phyloP scores from a whole-genome alignment of 805 yeast genomes.

The Starmerella scarabaei region DNA sequence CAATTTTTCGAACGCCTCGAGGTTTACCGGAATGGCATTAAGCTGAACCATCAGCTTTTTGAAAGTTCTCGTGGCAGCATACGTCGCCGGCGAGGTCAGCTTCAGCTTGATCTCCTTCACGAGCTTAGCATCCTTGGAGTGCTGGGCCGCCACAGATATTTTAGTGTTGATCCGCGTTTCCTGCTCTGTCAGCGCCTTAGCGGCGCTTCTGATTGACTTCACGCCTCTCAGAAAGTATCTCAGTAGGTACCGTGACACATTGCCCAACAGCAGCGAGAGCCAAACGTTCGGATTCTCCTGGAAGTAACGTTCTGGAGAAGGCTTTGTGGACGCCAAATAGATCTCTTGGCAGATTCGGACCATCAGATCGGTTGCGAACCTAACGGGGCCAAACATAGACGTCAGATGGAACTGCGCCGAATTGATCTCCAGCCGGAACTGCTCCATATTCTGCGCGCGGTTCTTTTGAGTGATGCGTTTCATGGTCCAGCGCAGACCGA shows the following conservation, averaged over 20 bases:
- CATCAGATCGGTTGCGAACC: constrained; percentile 77
- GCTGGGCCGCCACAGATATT: constrained; percentile 20
- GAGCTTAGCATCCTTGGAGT: constrained; percentile 20
- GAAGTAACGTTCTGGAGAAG: constrained; percentile 3
- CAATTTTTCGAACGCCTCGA: constrained; percentile 18
- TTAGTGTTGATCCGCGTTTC: constrained; percentile 16
- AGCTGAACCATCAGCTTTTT: constrained; percentile 13
- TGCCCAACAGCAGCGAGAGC: constrained; percentile 27
- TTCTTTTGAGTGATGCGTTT: constrained; percentile 28
- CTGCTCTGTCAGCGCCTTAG: constrained; percentile 13
- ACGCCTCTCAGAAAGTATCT: constrained; percentile 30
- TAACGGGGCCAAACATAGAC: constrained; percentile 51
- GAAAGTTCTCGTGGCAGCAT: constrained; percentile 13
- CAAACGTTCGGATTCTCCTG: constrained; percentile 19
- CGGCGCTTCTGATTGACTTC: constrained; percentile 23
- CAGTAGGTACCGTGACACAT: constrained; percentile 28
- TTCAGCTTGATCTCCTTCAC: constrained; percentile 20
- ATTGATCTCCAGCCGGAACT: constrained; percentile 31
- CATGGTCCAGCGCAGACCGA: constrained; percentile 57
- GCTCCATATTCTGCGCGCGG: constrained; percentile 23
- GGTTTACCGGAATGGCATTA: constrained; percentile 16
- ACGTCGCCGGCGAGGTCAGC: constrained; percentile 8
- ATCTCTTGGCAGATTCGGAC: constrained; percentile 61
- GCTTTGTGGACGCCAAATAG: constrained; percentile 20
- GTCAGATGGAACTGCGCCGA: constrained; percentile 23